Evolutionary conservation across 306 rosid species (phyloP), one percentile per base, ranked within the genome.

Genomic region (Psophocarpus tetragonolobus): DNA sequence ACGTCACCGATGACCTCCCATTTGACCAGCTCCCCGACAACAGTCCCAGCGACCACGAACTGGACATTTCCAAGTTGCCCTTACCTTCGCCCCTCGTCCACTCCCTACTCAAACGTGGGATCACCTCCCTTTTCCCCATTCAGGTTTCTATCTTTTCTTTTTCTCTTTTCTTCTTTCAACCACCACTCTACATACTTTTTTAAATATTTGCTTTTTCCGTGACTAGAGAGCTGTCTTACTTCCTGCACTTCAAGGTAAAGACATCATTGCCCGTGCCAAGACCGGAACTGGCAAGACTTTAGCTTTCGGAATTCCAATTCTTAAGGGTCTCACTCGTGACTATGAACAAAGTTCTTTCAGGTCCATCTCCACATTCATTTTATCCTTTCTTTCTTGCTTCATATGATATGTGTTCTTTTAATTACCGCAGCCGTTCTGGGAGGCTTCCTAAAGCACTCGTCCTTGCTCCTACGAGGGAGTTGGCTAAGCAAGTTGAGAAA

Each of bases 271-370:
- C 26, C 93, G 98, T 10, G 98, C 97, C 6, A 94, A 89, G 88
- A 94, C 98, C 2, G 98, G 98, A 38, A 94, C 98, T 4, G 98
- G 98, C 41, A 94, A 94, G 88, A 94, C 98, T 8, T 82, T 94
- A 20, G 98, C 98, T 32, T 94, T 94, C 32, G 98, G 97, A 77
- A 94, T 94, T 64, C 98, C 97, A 39, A 87, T 94, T 53, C 65
- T 94, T 15, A 92, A 87, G 56, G 87, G 86, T 24, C 85, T 94
- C 13, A 86, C 87, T 20, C 5, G 20, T 5, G 97, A 85, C 24
- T 96, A 89, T 51, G 90, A 83, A 44, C 80, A 77, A 70, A 76
- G 80, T 44, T 54, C 87, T 68, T 81, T 36, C 14, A 90, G 96
- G 97, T 90, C 72, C 51, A 23, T 57, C 58, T 15, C 32, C 50